These are phyloP conservation scores for Craterostigma plantagineum DNA, from an alignment of 257 asterid species.

Conservation along the genomic window DNA sequence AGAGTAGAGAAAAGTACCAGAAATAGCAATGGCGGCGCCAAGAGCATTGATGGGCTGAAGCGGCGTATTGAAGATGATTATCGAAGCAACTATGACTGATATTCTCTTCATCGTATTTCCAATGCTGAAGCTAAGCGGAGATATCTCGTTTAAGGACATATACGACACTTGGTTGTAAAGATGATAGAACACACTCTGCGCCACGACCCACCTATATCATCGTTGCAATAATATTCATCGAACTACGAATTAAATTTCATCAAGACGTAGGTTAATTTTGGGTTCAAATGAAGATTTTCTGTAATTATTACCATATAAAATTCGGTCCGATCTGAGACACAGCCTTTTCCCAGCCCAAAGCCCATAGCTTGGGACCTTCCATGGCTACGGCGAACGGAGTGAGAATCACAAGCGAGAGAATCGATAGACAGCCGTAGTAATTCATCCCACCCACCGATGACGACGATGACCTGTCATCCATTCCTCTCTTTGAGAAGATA, in stretches of 20 bases:
- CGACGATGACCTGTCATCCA: conserved; percentile 45
- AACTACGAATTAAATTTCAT: too few species aligned
- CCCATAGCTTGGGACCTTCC: conserved; percentile 92
- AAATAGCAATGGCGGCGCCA: conserved; percentile 85
- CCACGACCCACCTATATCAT: conserved; percentile 86
- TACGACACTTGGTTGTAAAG: conserved; percentile 84
- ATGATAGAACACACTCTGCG: conserved; percentile 88
- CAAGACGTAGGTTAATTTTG: too few species aligned
- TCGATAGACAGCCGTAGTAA: conserved; percentile 84
- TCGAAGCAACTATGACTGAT: conserved; percentile 74
- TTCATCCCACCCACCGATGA: conserved; percentile 83
- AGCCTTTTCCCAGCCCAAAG: conserved; percentile 66
- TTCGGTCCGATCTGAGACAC: conserved; percentile 71
- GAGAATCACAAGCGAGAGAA: conserved; percentile 60
- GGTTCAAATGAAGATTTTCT: too few species aligned
- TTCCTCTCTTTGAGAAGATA: conserved; percentile 74
- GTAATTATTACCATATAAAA: conserved; percentile 42
- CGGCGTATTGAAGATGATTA: conserved; percentile 67
- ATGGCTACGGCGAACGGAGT: conserved; percentile 75
- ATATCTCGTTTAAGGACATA: conserved; percentile 80
- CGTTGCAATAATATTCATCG: too few species aligned
- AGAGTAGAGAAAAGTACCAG: conserved; percentile 78
- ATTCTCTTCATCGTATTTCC: conserved; percentile 89
- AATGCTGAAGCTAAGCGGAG: conserved; percentile 73
- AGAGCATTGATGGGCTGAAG: conserved; percentile 74